A percentile compares a stretch with the other conserved stretches of the same genome.
Evolutionary conservation across 2,329 filamentous ascomycete species (phyloP).

Genomic region (Mycosphaerelloides madeirae): DNA sequence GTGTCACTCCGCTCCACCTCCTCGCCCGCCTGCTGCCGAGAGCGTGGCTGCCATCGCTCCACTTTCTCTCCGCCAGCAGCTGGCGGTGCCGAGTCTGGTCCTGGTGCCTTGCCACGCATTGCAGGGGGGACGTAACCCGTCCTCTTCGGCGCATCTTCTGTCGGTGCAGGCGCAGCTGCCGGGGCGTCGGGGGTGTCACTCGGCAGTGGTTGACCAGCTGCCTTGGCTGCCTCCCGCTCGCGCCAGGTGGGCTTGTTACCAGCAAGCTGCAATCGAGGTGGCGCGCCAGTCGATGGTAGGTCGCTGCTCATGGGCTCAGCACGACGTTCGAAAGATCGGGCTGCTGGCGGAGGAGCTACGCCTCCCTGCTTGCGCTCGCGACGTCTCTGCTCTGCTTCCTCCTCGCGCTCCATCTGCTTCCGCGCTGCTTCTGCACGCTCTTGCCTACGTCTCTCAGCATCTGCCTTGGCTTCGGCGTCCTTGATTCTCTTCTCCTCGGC

Average conservation of each 20-base stretch:
- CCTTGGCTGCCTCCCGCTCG: conserved; percentile 60
- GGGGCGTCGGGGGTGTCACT: conserved; percentile 28
- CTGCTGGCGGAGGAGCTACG: conserved; percentile 34
- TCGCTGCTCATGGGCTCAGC: conserved; percentile 32
- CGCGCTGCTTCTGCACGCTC: conserved; percentile 32
- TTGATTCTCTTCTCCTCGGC: conserved; percentile 69
- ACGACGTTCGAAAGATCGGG: conserved; percentile 16
- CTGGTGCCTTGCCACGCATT: conserved; percentile 34
- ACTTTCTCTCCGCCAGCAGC: conserved; percentile 23
- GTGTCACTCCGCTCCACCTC: conserved; percentile 17
- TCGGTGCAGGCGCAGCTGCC: conserved; percentile 25
- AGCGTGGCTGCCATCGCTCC: conserved; percentile 22
- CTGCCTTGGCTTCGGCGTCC: conserved; percentile 57
- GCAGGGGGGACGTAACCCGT: conserved; percentile 46
- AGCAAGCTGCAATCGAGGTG: conserved; percentile 58
- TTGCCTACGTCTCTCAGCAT: conserved; percentile 63
- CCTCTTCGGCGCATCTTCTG: conserved; percentile 36
- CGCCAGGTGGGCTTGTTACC: conserved; percentile 62
- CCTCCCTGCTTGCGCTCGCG: conserved; percentile 54
- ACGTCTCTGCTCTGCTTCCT: conserved; percentile 75
- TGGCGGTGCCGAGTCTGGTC: conserved; percentile 26
- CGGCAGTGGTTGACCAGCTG: conserved; percentile 32
- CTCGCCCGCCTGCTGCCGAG: conserved; percentile 17
- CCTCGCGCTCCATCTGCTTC: conserved; percentile 57
- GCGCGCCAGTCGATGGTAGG: conserved; percentile 48